phyloP scores from a whole-genome alignment of 129 eudicot species.

The Heracleum sosnowskyi region DNA sequence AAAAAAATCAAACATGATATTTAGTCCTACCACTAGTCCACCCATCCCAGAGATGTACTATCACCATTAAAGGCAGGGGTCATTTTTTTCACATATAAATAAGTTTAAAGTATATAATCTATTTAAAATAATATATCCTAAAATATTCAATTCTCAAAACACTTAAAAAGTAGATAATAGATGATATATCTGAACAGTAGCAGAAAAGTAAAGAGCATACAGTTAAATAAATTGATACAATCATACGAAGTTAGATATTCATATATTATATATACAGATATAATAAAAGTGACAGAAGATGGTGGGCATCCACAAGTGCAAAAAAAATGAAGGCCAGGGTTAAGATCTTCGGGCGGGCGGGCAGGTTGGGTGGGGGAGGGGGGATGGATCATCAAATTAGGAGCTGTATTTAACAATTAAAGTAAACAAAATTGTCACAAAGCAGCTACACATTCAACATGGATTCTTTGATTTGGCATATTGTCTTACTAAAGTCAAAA shows the following conservation, averaged over 20 bases:
- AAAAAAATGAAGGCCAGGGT: not conserved
- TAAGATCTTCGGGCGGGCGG: too few species aligned
- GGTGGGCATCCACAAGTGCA: not conserved
- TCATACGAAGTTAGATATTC: not conserved
- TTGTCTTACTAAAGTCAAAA: not conserved
- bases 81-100: not conserved
- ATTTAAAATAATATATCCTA: too few species aligned
- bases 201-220: not conserved
- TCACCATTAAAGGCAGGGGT: not conserved
- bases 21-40: not conserved
- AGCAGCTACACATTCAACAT: not conserved
- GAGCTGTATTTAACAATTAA: not conserved
- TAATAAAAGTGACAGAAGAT: not conserved
- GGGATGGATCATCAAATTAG: not conserved
- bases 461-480: not conserved
- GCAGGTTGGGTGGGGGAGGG: too few species aligned
- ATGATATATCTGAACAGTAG: not conserved
- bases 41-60: not conserved
- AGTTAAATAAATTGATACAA: not conserved
- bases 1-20: not conserved
- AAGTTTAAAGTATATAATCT: not conserved
- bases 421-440: not conserved
- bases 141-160: not conserved
- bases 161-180: not conserved
- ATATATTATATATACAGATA: not conserved